A percentile compares a stretch with the other conserved stretches of the same genome.
phyloP scores from a whole-genome alignment of 257 asterid genomes.

The Solanum tacnaense region DNA sequence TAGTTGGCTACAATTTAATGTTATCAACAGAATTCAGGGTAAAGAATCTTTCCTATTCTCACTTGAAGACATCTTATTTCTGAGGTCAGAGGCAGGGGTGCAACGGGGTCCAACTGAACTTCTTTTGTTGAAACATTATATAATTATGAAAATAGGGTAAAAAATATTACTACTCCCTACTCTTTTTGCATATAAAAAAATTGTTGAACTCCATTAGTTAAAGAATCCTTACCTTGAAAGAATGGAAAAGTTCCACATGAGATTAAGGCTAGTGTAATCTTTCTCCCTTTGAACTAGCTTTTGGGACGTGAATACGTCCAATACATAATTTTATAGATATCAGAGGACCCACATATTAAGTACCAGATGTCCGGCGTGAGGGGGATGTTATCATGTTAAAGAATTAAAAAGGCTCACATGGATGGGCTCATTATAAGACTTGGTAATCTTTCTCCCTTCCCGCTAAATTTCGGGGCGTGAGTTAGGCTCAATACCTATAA shows the following conservation, averaged over 20 bases:
- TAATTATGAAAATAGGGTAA: not conserved
- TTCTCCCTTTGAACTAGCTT: no score
- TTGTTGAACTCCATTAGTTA: not conserved
- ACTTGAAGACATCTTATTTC: not conserved
- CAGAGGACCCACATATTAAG: not conserved
- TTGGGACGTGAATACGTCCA: no score
- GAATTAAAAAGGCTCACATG: not conserved
- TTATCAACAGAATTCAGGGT: not conserved
- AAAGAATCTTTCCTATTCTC: not conserved
- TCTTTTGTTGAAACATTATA: not conserved
- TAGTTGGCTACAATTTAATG: not conserved
- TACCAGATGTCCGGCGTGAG: not conserved
- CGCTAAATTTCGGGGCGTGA: accelerated
- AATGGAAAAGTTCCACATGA: not conserved
- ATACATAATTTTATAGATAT: no score
- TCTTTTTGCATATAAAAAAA: not conserved
- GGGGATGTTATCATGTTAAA: not conserved
- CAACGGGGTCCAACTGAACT: not conserved
- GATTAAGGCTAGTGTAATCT: not conserved
- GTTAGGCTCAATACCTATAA: not conserved
- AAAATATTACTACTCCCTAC: not conserved
- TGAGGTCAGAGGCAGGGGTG: not conserved
- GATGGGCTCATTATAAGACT: not conserved
- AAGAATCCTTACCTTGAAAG: not conserved
- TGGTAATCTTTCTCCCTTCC: not conserved